Evolutionary conservation across 306 rosid species (phyloP).

Genomic region (Pterocarpus macrocarpus): DNA sequence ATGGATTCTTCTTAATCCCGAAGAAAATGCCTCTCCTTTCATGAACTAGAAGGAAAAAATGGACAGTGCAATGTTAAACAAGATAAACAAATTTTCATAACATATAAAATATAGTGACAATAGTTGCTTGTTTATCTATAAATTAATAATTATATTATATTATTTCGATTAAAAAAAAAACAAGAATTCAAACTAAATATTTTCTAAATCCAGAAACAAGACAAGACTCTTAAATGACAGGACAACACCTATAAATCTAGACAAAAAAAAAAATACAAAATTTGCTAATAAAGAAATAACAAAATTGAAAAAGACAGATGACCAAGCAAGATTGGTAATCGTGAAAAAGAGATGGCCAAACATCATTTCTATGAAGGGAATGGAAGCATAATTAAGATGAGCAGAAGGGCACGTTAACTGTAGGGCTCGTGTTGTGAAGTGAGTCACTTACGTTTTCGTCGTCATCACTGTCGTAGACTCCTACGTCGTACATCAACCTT

Average conservation of each 20-base stretch:
- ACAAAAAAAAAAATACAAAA: background rate
- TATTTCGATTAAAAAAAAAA: background rate
- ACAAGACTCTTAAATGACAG: background rate
- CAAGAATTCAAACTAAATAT: background rate
- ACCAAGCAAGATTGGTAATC: slow-evolving; percentile 5
- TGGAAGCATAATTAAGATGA: background rate
- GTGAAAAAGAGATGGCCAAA: background rate
- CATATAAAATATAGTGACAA: no score
- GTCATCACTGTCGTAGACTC: slow-evolving; percentile 88
- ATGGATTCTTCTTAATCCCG: slow-evolving; percentile 8
- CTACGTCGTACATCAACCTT: slow-evolving; percentile 91
- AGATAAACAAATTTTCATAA: no score
- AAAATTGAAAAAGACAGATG: background rate
- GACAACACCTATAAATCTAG: slow-evolving; percentile 3
- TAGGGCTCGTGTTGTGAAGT: background rate
- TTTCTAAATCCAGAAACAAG: slow-evolving; percentile 8
- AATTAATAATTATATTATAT: no score
- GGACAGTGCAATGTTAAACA: no score
- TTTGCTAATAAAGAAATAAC: background rate
- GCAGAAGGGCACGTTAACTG: background rate
- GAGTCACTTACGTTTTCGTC: slow-evolving; percentile 71
- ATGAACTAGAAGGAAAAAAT: no score
- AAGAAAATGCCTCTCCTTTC: background rate
- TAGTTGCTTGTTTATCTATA: no score
- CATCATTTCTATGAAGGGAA: background rate